Evolutionary conservation across 2,329 filamentous ascomycete species (phyloP), one percentile per base, ranked within the genome.

Genomic region (Alternaria sp.): DNA sequence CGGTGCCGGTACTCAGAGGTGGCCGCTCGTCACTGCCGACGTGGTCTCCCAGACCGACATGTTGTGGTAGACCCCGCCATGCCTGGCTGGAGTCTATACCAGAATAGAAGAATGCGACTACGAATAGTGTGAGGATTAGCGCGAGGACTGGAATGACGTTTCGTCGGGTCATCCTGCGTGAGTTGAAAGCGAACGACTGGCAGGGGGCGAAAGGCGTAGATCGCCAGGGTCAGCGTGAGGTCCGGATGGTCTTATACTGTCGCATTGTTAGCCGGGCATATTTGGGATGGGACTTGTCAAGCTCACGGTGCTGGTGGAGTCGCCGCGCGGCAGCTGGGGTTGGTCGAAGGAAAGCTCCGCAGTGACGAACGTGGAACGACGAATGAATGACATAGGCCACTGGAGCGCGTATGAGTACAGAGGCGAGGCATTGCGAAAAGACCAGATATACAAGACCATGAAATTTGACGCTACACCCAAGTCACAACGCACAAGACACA

Each of bases 41-140:
- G 43, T 76, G 72, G 15, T 82, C 79, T n/a, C 80, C 80, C 7
- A 83, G 59, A 15, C 80, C 80, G 32, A 83, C 63, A 45, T 77
- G 71, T 62, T 83, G 80, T 21, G 82, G 81, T 23, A 83, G 53
- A 2, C 72, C 71, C 30, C 70, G 73, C 79, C 79, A 81, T 65
- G 77, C 74, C 49, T 79, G 73, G 45, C 73, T 74, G 13, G 71
- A 67, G 17, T 73, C 67, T 19, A 71, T 66, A 56, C 68, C 75
- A 28, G 79, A 78, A 63, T 81, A 81, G 59, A 83, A 74, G 67
- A 83, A 80, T 59, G 81, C 71, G 61, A 81, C 69, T 46, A 82
- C 72, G 52, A 80, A 67, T 30, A 74, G 46, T 40, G 72, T 65
- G n/a, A 71, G 61, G 19, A 66, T 61, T 13, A 77, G 57, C 46